These are phyloP conservation scores for Phaeoacremonium minimum DNA, from an alignment of 2,329 filamentous ascomycete genomes.

Conservation along the genomic window DNA sequence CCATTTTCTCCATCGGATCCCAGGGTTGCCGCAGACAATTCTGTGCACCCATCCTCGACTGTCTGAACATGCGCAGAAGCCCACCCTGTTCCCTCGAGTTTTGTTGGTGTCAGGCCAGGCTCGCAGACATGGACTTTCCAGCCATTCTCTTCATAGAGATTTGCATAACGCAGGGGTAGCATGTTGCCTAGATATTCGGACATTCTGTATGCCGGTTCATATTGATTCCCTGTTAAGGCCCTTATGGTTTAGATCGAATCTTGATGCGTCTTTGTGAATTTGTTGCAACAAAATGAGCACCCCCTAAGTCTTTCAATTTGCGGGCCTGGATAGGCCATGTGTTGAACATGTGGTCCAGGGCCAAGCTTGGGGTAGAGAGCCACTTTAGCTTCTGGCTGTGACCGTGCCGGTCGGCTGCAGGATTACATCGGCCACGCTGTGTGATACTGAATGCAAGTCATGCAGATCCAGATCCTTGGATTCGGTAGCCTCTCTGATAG, in stretches of 20 bases:
- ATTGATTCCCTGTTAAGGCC: too few species aligned
- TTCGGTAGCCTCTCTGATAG: too few species aligned
- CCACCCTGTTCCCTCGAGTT: not conserved
- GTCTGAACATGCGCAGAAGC: constrained; percentile 9
- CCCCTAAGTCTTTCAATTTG: constrained; percentile 11
- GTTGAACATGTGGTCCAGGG: constrained; percentile 23
- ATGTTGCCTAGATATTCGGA: constrained; percentile 22
- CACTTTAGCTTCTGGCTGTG: not conserved
- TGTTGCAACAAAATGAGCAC: not conserved
- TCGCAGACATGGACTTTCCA: constrained; percentile 22
- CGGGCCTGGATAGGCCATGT: constrained; percentile 19
- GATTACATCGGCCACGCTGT: too few species aligned
- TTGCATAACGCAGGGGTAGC: constrained; percentile 12
- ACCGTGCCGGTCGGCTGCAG: too few species aligned
- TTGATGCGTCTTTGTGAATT: not conserved
- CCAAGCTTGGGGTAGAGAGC: constrained; percentile 1
- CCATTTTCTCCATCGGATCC: constrained; percentile 15
- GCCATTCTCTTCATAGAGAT: constrained; percentile 13
- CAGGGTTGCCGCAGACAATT: constrained; percentile 14
- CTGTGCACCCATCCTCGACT: not conserved
- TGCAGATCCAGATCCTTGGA: too few species aligned
- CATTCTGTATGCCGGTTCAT: constrained; percentile 13
- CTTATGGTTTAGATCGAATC: too few species aligned
- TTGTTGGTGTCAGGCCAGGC: constrained; percentile 12
- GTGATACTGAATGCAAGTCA: too few species aligned